Evolutionary conservation across 2,329 filamentous ascomycete genomes (phyloP).

Genomic region (Verruconis gallopava): DNA sequence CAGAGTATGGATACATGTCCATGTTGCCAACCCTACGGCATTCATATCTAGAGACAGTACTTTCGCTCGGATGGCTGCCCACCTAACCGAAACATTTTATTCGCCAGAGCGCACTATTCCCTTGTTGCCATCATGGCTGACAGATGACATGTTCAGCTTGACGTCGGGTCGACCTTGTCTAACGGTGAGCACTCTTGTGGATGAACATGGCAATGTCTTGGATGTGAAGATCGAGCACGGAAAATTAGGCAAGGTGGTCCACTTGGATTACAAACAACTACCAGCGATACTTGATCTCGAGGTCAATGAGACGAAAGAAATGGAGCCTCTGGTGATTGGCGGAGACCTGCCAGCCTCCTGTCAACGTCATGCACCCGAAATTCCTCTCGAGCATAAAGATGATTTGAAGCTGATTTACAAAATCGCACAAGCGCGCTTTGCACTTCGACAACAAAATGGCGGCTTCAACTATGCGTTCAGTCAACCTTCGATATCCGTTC

Average conservation of each 20-base stretch:
- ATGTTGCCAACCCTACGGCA: constrained; percentile 67
- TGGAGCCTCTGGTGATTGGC: constrained; percentile 18
- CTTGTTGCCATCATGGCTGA: constrained; percentile 41
- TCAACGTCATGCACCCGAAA: constrained; percentile 8
- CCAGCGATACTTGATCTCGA: constrained; percentile 1
- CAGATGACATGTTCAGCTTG: constrained; percentile 42
- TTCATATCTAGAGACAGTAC: constrained; percentile 47
- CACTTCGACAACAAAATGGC: constrained; percentile 17
- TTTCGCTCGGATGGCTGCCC: constrained; percentile 47
- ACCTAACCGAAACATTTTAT: constrained; percentile 43
- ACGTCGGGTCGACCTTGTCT: constrained; percentile 40
- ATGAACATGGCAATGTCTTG: constrained; percentile 37
- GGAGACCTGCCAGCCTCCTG: constrained; percentile 20
- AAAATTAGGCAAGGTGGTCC: constrained; percentile 40
- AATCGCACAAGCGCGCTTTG: constrained; percentile 15
- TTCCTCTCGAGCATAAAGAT: constrained; percentile 12
- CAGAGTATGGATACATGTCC: constrained; percentile 66
- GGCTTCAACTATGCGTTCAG: background rate
- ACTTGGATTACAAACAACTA: constrained; percentile 27
- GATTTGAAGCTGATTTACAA: constrained; percentile 22
- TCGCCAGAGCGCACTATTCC: constrained; percentile 43
- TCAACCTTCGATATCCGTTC: background rate
- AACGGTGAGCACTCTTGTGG: constrained; percentile 47
- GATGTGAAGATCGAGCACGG: constrained; percentile 43
- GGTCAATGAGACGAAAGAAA: background rate